Percentiles rank a stretch among this genome's conserved stretches.
These are phyloP conservation scores for Gorgonomyces haynaldii DNA, from an alignment of 192 early-diverging fungal species.

Conservation along the genomic window DNA sequence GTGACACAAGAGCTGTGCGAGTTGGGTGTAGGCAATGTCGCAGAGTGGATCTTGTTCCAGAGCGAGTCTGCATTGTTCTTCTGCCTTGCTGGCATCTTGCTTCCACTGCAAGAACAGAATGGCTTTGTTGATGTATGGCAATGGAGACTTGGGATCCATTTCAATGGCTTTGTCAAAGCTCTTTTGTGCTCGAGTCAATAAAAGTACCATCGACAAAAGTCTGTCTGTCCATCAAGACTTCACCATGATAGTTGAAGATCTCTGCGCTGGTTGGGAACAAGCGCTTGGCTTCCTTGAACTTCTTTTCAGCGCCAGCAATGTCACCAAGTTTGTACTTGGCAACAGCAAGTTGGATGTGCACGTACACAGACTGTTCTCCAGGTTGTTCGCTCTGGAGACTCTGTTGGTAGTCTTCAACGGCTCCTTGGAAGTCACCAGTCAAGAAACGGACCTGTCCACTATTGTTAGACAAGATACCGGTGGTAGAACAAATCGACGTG, in stretches of 20 bases:
- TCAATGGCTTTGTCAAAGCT: conserved; percentile 83
- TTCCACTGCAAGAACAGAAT: conserved; percentile 59
- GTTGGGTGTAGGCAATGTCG: conserved; percentile 86
- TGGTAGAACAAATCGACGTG: conserved; percentile 84
- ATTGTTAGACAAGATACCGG: no score
- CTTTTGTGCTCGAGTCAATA: conserved; percentile 41
- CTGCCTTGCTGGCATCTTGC: conserved; percentile 59
- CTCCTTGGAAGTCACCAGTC: conserved; percentile 64
- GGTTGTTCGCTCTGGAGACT: conserved; percentile 63
- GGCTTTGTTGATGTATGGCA: conserved; percentile 96
- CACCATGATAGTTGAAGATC: conserved; percentile 96
- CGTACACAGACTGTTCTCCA: conserved; percentile 48
- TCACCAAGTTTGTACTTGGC: conserved; percentile 84
- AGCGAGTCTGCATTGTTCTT: conserved; percentile 65
- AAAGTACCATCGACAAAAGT: conserved; percentile 51
- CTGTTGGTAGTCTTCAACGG: conserved; percentile 74
- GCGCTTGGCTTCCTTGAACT: conserved; percentile 67
- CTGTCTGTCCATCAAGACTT: conserved; percentile 81
- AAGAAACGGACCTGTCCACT: conserved; percentile 73
- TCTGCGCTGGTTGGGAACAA: conserved; percentile 73
- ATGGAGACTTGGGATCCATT: conserved; percentile 68
- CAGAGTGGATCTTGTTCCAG: conserved; percentile 88
- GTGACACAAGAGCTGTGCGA: conserved; percentile 45
- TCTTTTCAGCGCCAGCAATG: conserved; percentile 56
- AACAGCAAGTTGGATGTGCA: conserved; percentile 89